phyloP scores from a whole-genome alignment of 768 basidiomycete genomes.

The Rhodotorula graminis region DNA sequence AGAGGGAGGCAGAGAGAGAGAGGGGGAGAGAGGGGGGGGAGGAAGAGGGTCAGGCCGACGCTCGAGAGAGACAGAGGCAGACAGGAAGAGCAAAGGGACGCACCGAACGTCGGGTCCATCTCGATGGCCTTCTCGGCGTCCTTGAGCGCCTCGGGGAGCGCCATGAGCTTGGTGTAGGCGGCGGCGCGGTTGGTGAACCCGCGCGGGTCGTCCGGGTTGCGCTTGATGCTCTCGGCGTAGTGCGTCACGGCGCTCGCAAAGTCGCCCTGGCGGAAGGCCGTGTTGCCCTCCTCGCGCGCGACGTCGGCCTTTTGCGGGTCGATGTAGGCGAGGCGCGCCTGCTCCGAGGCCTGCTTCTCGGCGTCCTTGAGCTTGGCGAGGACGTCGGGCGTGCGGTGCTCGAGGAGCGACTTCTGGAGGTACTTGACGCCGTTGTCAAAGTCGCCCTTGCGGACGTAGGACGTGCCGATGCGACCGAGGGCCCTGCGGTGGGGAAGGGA shows the following conservation, averaged over 20 bases:
- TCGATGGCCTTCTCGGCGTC: constrained; percentile 91
- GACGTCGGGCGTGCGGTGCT: constrained; percentile 91
- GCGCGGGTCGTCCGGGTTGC: constrained; percentile 78
- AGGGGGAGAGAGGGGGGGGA: background rate
- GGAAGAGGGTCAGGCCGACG: too few species aligned
- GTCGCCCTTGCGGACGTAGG: constrained; percentile 78
- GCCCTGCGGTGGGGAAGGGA: constrained; percentile 51
- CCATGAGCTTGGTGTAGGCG: constrained; percentile 89
- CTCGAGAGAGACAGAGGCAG: background rate
- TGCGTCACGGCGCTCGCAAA: constrained; percentile 85
- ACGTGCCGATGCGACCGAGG: constrained; percentile 77
- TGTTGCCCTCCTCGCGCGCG: constrained; percentile 89
- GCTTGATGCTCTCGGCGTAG: constrained; percentile 95
- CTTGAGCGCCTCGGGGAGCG: constrained; percentile 91
- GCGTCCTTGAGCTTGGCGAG: constrained; percentile 80
- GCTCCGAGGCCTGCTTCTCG: constrained; percentile 72
- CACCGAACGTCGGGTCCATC: constrained; percentile 78
- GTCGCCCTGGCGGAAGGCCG: constrained; percentile 81
- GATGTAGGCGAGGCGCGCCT: constrained; percentile 75
- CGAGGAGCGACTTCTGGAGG: constrained; percentile 87
- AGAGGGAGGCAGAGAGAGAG: background rate
- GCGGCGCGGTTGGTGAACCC: constrained; percentile 99
- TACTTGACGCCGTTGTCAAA: constrained; percentile 73
- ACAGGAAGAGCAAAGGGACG: constrained; percentile 41
- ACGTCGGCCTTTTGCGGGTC: constrained; percentile 73